Conservation (phyloP, 305 asterid genomes). For the Nicotiana rustica region DNA sequence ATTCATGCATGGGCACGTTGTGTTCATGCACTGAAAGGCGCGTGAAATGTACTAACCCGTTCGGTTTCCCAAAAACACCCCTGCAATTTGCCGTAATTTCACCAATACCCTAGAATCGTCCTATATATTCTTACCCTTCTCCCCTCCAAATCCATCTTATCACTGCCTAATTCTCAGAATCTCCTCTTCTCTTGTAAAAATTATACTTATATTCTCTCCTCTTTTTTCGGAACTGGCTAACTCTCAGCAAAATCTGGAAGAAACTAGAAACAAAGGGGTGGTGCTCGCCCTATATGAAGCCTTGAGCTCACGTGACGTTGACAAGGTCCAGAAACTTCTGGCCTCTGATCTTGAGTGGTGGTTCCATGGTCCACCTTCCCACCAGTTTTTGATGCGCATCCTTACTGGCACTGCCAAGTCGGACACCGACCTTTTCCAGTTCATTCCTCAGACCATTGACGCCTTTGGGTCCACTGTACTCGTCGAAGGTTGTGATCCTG, state of each 20-base stretch:
- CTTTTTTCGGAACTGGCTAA: conserved; percentile 76
- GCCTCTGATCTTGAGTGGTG: conserved; percentile 99
- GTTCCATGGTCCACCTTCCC: conserved; percentile 98
- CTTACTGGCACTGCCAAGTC: conserved; percentile 70
- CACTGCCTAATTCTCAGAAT: background rate
- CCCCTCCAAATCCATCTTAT: background rate
- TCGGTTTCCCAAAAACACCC: background rate
- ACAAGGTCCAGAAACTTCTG: conserved; percentile 69
- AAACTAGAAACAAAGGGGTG: conserved; percentile 72
- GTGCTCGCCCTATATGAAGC: conserved; percentile 99
- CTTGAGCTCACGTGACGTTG: conserved; percentile 77
- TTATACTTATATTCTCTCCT: background rate
- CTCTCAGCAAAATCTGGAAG: conserved; percentile 75
- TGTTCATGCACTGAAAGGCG: conserved; percentile 18
- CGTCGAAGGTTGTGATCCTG: conserved; percentile 76
- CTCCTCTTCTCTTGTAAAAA: background rate
- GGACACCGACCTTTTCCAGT: conserved; percentile 53
- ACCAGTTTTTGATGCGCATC: conserved; percentile 95
- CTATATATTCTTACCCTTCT: conserved; percentile 27
- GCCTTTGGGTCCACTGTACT: conserved; percentile 77
- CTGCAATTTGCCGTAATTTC: background rate
- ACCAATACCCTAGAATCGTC: background rate
- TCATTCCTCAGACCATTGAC: conserved; percentile 70
- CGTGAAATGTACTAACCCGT: background rate
- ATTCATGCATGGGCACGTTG: conserved; percentile 17